A percentile compares a stretch with the other conserved stretches of the same genome.
phyloP scores from a whole-genome alignment of 805 yeast species.

The Nakazawaea wyomingensis region DNA sequence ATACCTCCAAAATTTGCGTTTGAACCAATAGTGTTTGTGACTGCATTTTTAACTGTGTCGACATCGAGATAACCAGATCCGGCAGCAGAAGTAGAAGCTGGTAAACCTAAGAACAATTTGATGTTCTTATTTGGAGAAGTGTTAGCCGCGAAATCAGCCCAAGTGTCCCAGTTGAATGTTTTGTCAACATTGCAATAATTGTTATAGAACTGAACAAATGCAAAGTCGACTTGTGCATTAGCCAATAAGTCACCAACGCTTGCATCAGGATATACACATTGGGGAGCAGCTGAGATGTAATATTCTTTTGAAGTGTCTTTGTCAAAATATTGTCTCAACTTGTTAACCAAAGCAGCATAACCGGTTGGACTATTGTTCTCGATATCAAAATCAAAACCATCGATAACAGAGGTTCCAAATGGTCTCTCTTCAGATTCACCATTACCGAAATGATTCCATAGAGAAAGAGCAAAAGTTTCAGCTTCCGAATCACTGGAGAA shows the following conservation, averaged over 20 bases:
- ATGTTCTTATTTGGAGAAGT: slow-evolving; percentile 64
- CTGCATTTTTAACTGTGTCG: slow-evolving; percentile 29
- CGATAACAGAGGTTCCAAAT: slow-evolving; percentile 71
- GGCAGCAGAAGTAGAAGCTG: slow-evolving; percentile 50
- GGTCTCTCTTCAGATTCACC: slow-evolving; percentile 46
- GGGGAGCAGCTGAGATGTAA: slow-evolving; percentile 88
- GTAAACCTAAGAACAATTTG: slow-evolving; percentile 70
- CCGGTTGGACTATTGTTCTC: slow-evolving; percentile 60
- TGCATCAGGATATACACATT: slow-evolving; percentile 84
- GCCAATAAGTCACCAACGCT: slow-evolving; percentile 35
- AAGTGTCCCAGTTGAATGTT: slow-evolving; percentile 60
- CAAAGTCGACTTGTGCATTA: slow-evolving; percentile 66
- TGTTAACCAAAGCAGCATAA: slow-evolving; percentile 55
- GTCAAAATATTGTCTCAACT: slow-evolving; percentile 36
- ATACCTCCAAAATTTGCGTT: slow-evolving; percentile 57
- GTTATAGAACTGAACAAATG: slow-evolving; percentile 87
- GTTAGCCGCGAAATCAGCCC: slow-evolving; percentile 59
- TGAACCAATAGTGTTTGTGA: slow-evolving; percentile 18
- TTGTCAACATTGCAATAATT: slow-evolving; percentile 60
- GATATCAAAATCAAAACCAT: slow-evolving; percentile 79
- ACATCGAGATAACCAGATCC: slow-evolving; percentile 50
- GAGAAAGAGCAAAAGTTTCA: slow-evolving; percentile 48
- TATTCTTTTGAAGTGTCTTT: slow-evolving; percentile 45
- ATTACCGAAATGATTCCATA: slow-evolving; percentile 61
- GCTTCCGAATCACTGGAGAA: slow-evolving; percentile 50